Base-by-base conservation (phyloP, 2,329 filamentous ascomycete species). In the Aureobasidium pullulans region DNA sequence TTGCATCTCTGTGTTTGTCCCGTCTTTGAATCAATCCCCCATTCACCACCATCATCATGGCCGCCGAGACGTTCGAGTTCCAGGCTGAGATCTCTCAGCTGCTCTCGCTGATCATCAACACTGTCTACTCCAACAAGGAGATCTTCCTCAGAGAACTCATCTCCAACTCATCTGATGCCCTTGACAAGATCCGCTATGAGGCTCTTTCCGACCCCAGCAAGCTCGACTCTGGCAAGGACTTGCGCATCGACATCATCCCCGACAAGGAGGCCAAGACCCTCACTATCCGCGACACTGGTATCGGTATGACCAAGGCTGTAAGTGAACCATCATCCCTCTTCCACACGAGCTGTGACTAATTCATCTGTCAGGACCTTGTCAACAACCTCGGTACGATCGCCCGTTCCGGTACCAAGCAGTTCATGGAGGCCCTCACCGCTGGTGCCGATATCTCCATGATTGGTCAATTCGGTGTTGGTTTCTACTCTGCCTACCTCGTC, bases 81-180 rank as follows among this genome's bases (percentile, higher is more conserved):
- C 94, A 99, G 88, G 94, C 94, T 88, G 94, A 99, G 89, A 99
- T 99, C 77, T 97, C 93, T 89, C 94, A 99, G 90, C 90, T 99
- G 68, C 89, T 99, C 76, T 91, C 88, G 70, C 89, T 99, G 77
- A 99, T 99, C 81, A 99, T 99, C 86, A 99, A 99, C 89, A 97
- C 94, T 68, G 94, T 99, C 82, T 99, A 97, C 85, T 96, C 92
- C 71, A 99, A 99, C 88, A 99, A 99, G 85, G 94, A 97, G 82
- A 97, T 99, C 76, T 99, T 99, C 87, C 82, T 99, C 72, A 84
- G 94, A 88, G 94, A 99, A 82, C 76, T 99, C 71, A 90, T 99
- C 74, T 97, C 94, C 81, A 99, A 99, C 81, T 88, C 88, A 75
- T 97, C 93, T 72, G 94, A 99, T 88, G 94, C 94, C 63, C 85